Percentiles rank a stretch among this genome's conserved stretches.
Evolutionary conservation across 1,284 basidiomycete genomes (phyloP).

Genomic region (Cerioporus squamosus): DNA sequence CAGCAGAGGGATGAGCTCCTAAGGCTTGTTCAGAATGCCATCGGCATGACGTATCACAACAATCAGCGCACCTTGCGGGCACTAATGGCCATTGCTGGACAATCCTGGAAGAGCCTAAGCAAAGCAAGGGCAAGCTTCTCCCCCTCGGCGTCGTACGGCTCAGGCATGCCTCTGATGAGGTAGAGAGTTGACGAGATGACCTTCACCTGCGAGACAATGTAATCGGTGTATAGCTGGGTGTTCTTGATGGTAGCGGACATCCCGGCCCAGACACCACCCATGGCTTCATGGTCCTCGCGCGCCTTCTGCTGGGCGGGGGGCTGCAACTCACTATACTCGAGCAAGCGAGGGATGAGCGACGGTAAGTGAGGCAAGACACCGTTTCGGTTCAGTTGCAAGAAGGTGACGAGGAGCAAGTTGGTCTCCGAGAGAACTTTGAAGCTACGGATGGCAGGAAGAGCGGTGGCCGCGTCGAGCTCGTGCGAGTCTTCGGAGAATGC

Average conservation of each 20-base stretch:
- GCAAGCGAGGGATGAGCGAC: constrained; percentile 75
- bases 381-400: constrained; percentile 83
- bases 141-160: constrained; percentile 79
- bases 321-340: constrained; percentile 79
- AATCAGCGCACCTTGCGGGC: constrained; percentile 67
- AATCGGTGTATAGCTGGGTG: constrained; percentile 81
- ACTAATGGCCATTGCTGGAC: constrained; percentile 86
- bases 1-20: constrained; percentile 94
- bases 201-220: constrained; percentile 95
- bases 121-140: constrained; percentile 84
- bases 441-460: constrained; percentile 78
- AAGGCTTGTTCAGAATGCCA: not conserved
- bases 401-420: constrained; percentile 91
- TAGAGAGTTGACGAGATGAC: constrained; percentile 95
- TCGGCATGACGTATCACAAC: not conserved
- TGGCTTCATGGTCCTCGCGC: constrained; percentile 79
- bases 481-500: constrained; percentile 72
- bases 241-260: constrained; percentile 84
- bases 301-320: constrained; percentile 89
- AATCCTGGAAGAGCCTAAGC: constrained; percentile 91
- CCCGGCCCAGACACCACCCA: constrained; percentile 85
- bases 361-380: constrained; percentile 74
- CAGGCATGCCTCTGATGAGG: constrained; percentile 76
- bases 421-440: constrained; percentile 97
- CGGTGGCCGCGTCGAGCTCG: constrained; percentile 55